These are phyloP conservation scores for Colletotrichum sp. DNA, from an alignment of 2,329 filamentous ascomycete species.

Conservation along the genomic window DNA sequence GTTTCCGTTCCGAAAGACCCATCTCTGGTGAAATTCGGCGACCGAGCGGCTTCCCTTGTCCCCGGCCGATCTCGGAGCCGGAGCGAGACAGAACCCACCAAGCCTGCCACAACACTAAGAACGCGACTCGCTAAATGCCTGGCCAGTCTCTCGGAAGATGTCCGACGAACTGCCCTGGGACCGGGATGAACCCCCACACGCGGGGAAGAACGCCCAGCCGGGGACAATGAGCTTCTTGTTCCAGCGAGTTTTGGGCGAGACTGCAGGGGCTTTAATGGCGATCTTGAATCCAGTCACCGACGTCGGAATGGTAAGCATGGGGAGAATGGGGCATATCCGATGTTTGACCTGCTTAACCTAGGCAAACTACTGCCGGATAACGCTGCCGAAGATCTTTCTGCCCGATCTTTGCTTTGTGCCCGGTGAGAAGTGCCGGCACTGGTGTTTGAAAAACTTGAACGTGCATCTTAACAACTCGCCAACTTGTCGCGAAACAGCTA, in stretches of 20 bases:
- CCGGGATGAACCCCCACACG: not conserved
- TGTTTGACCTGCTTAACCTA: not conserved
- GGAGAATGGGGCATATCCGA: not conserved
- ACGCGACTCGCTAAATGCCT: not conserved
- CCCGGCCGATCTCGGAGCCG: constrained; percentile 15
- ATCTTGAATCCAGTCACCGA: constrained; percentile 1
- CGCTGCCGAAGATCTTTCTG: not conserved
- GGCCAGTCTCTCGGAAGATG: not conserved
- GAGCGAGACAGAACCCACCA: not conserved
- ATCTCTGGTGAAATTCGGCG: not conserved
- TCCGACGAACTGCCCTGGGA: not conserved
- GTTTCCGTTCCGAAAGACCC: not conserved
- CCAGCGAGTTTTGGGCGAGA: not conserved
- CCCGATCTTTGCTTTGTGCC: not conserved
- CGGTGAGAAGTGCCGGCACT: not conserved
- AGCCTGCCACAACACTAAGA: not conserved
- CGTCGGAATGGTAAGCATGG: constrained; percentile 1
- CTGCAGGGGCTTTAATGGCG: not conserved
- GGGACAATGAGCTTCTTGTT: not conserved
- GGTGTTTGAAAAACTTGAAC: not conserved
- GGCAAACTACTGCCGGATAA: not conserved
- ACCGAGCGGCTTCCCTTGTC: not conserved
- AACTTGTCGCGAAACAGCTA: not conserved
- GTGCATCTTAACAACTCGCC: not conserved
- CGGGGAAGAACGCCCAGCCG: not conserved